phyloP scores from a whole-genome alignment of 2,329 filamentous ascomycete genomes.

The Penicillium sp. region DNA sequence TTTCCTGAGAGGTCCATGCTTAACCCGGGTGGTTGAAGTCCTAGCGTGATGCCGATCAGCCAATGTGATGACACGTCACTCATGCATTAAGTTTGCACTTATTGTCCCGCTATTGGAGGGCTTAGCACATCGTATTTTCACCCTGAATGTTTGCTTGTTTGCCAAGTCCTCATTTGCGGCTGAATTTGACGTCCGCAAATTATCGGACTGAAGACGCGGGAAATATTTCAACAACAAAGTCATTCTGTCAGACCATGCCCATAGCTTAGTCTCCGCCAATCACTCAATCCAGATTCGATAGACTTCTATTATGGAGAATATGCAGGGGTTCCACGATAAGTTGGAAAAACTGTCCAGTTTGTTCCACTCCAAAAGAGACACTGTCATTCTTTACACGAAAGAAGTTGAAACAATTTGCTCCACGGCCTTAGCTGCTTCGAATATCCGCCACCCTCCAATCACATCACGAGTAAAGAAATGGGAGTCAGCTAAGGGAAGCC shows the following conservation, averaged over 20 bases:
- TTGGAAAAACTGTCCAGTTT: not conserved
- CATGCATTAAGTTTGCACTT: not conserved
- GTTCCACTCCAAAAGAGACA: not conserved
- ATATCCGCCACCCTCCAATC: not conserved
- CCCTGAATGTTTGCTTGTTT: not conserved
- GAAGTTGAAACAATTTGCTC: not conserved
- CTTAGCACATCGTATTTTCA: too few species aligned
- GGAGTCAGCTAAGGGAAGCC: not conserved
- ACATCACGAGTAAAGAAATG: not conserved
- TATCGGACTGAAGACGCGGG: not conserved
- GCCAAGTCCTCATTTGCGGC: not conserved
- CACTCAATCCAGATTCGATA: not conserved
- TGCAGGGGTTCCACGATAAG: not conserved
- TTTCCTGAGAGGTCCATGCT: not conserved
- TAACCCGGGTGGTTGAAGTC: not conserved
- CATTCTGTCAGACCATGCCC: too few species aligned
- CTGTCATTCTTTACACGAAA: not conserved
- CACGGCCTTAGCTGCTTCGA: not conserved
- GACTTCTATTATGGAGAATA: not conserved
- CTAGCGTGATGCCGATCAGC: too few species aligned
- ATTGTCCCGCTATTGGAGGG: too few species aligned
- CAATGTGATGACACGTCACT: not conserved
- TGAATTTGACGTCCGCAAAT: not conserved
- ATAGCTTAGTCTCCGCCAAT: not conserved
- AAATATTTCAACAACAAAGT: not conserved